Evolutionary conservation across 345 rosid species (phyloP), one percentile per base, ranked within the genome.

Genomic region (Cardamine occulta): DNA sequence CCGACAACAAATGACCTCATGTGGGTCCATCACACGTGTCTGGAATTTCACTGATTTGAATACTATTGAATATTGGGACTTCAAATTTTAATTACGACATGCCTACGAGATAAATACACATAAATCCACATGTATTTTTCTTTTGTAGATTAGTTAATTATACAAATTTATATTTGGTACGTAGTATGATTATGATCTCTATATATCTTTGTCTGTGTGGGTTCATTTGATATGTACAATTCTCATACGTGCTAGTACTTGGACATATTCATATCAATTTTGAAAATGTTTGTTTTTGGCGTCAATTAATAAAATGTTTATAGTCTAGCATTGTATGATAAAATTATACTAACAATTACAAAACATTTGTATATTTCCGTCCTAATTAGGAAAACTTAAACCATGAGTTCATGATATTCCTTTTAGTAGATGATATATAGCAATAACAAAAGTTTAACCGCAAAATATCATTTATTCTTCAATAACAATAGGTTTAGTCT

Each of bases 1-100:
- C 71, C 80, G 80, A 76, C 80, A 76, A 70, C 42, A 55, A 69
- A 69, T 76, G 56, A 17, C 60, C 75, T 63, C 63, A 26, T 23
- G 66, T 76, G 53, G 80, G 80, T 24, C 70, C 80, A 69, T 69
- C 59, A 68, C 59, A 76, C 75, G 80, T 69, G 80, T 76, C 61
- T 42, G 6, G 65, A 53, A 54, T 69, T 63, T 53, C 19, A 8
- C 57, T 62, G 65, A 54, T 62, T 61, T 10, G 7, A 59, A 18
- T 13, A 54, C 63, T 15, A 31, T 32, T 11, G 13, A 32, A 19
- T 21, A 42, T 21, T 15, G 8, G 23, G 57, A 44, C 77, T 55
- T 64, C 28, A 32, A 31, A 57, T 57, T 19, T 26, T 7, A 44
- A 57, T 12, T 34, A 48, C 23, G 66, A 66, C 42, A 17, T 74